Conservation (phyloP, 805 yeast genomes). For the Candida ovalis region DNA sequence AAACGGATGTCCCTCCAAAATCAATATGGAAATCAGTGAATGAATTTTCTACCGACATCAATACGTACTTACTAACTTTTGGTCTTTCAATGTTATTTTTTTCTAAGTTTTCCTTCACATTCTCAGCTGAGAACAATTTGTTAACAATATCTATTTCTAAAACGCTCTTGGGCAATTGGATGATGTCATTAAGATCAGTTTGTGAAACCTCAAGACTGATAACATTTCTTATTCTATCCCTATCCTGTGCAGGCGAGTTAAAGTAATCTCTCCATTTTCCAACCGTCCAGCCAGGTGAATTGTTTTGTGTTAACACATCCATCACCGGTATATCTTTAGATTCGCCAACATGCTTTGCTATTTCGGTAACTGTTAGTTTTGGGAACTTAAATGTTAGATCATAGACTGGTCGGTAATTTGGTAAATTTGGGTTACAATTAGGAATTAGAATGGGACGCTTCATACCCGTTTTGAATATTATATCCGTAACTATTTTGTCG, state of each 20-base stretch:
- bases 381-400: constrained; percentile 39
- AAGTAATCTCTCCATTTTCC: constrained; percentile 74
- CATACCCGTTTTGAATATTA: constrained; percentile 27
- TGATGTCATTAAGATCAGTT: constrained; percentile 42
- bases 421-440: constrained; percentile 20
- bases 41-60: constrained; percentile 79
- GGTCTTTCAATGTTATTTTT: constrained; percentile 35
- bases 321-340: constrained; percentile 71
- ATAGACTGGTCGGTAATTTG: constrained; percentile 8
- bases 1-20: constrained; percentile 90
- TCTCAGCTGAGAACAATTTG: constrained; percentile 48
- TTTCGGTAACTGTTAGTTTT: constrained; percentile 48
- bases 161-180: constrained; percentile 66
- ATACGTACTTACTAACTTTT: constrained; percentile 68
- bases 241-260: constrained; percentile 34
- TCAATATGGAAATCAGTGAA: constrained; percentile 91
- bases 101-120: constrained; percentile 11
- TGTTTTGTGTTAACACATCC: constrained; percentile 83
- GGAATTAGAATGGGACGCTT: constrained; percentile 31
- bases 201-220: constrained; percentile 75
- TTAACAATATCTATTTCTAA: constrained; percentile 64
- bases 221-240: constrained; percentile 74
- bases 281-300: constrained; percentile 63
- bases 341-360: constrained; percentile 58
- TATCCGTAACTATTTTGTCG: constrained; percentile 21